These are phyloP conservation scores for Rhodotorula sp. DNA, from an alignment of 1,284 basidiomycete species.

Conservation along the genomic window DNA sequence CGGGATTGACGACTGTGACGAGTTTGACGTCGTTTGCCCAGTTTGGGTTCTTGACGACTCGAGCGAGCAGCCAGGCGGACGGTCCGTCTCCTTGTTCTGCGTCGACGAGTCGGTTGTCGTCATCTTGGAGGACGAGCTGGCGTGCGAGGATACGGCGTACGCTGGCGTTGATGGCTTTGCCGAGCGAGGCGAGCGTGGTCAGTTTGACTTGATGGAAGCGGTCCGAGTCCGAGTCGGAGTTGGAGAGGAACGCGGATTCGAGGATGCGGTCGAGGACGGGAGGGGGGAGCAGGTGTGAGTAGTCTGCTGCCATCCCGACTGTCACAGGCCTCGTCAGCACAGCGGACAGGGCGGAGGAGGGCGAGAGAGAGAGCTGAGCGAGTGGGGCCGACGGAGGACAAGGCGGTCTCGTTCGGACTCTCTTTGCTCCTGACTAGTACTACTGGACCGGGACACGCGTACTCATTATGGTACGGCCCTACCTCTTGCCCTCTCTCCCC, in stretches of 20 bases:
- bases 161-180: not conserved
- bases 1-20: not conserved
- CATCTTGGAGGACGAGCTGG: constrained; percentile 19
- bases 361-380: not conserved
- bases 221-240: too few species aligned
- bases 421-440: not conserved
- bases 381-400: not conserved
- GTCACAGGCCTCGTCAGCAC: not conserved
- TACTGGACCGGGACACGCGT: not conserved
- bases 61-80: constrained; percentile 1
- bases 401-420: not conserved
- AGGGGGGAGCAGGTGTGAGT: not conserved
- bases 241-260: not conserved
- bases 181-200: not conserved
- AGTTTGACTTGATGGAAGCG: not conserved
- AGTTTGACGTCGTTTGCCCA: not conserved
- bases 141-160: not conserved
- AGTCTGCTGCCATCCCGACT: too few species aligned
- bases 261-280: constrained; percentile 29
- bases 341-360: not conserved
- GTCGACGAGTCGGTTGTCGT: constrained; percentile 23
- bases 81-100: constrained; percentile 7
- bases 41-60: not conserved
- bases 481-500: too few species aligned
- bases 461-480: not conserved